A percentile compares a stretch with the other conserved stretches of the same genome.
Conservation (phyloP, 352 stramenopile species). For the Globisporangium radiosum region DNA sequence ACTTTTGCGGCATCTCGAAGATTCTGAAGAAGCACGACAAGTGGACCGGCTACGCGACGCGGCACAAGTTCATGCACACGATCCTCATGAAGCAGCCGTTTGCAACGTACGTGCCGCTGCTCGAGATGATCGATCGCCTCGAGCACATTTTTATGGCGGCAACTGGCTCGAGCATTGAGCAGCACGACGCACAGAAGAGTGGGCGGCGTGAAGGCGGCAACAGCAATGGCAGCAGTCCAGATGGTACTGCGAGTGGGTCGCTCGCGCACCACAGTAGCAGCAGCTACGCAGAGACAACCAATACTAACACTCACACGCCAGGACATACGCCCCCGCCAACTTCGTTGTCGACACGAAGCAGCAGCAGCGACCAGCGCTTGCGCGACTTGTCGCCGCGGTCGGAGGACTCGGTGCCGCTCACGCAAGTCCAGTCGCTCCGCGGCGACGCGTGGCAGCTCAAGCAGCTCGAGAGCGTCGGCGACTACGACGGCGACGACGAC, state of each 20-base stretch:
- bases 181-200: constrained; percentile 68
- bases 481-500: constrained; percentile 62
- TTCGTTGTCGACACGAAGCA: neutral
- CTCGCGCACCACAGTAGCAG: neutral
- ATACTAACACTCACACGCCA: neutral
- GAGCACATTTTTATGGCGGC: constrained; percentile 87
- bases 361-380: constrained; percentile 5
- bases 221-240: constrained; percentile 6
- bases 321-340: neutral
- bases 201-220: constrained; percentile 24
- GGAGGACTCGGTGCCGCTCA: constrained; percentile 60
- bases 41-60: constrained; percentile 88
- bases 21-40: constrained; percentile 90
- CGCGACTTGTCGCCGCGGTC: constrained; percentile 29
- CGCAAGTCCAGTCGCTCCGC: constrained; percentile 65
- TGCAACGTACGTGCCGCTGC: constrained; percentile 73
- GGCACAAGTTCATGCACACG: constrained; percentile 87
- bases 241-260: neutral
- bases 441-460: constrained; percentile 68
- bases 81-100: constrained; percentile 88
- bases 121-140: constrained; percentile 83
- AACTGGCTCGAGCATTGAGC: constrained; percentile 80
- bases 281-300: neutral
- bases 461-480: constrained; percentile 48
- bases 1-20: constrained; percentile 88